Conservation (phyloP, 2,329 filamentous ascomycete species). For the Cyphellophora attinorum region DNA sequence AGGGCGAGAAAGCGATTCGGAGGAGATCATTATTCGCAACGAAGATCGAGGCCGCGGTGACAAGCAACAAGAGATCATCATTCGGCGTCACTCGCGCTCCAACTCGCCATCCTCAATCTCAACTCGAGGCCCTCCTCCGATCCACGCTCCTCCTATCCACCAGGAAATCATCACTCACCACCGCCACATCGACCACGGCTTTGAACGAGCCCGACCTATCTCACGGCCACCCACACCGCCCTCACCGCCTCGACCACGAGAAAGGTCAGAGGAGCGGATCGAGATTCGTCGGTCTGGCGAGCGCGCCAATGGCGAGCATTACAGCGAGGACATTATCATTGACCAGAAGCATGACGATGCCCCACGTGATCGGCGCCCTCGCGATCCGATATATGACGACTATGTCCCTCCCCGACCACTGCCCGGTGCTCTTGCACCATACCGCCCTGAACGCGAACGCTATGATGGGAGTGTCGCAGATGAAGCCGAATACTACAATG, state of each 20-base stretch:
- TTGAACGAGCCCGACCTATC: constrained; percentile 12
- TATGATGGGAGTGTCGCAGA: constrained; percentile 39
- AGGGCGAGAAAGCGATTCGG: constrained; percentile 18
- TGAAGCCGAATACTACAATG: constrained; percentile 54
- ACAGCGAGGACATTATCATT: constrained; percentile 60
- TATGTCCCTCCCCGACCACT: constrained; percentile 26
- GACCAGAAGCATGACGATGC: constrained; percentile 28
- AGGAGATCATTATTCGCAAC: constrained; percentile 31
- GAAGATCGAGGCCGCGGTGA: constrained; percentile 19
- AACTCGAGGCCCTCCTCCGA: constrained; percentile 31
- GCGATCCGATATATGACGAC: constrained; percentile 17
- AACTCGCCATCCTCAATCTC: constrained; percentile 12
- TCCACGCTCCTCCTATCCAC: constrained; percentile 70
- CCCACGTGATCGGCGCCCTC: constrained; percentile 30
- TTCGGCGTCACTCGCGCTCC: constrained; percentile 26
- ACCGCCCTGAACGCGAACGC: constrained; percentile 24
- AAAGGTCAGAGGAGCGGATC: constrained; percentile 41
- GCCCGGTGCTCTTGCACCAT: constrained; percentile 41
- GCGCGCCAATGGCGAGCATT: constrained; percentile 34
- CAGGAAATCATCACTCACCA: constrained; percentile 86
- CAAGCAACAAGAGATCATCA: constrained; percentile 24
- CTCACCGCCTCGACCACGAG: constrained; percentile 23
- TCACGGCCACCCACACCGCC: constrained; percentile 29
- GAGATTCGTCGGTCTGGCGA: constrained; percentile 41
- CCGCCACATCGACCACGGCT: constrained; percentile 76